These are phyloP conservation scores for Malus hybrid DNA, from an alignment of 331 rosid species.

Conservation along the genomic window DNA sequence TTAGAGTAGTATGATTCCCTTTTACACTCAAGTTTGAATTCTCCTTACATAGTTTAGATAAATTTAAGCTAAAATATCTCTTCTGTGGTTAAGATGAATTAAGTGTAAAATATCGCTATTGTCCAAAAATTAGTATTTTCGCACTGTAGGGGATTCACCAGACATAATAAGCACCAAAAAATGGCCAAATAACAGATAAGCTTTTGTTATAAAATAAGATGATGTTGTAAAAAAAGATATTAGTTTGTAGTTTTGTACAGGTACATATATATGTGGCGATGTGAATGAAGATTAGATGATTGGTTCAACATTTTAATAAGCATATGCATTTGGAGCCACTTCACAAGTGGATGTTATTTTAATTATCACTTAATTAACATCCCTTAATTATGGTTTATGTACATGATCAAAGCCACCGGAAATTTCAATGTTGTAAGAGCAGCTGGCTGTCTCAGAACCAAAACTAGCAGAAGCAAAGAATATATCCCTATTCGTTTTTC, in stretches of 20 bases:
- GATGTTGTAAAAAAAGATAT: neutral
- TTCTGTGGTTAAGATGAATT: too few species aligned
- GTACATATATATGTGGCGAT: slow-evolving; percentile 8
- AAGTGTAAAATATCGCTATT: too few species aligned
- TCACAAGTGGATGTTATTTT: neutral
- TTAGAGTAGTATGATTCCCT: too few species aligned
- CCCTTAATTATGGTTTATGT: neutral
- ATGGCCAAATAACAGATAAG: neutral
- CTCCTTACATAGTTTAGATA: too few species aligned
- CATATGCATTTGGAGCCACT: neutral
- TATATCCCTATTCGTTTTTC: slow-evolving; percentile 9
- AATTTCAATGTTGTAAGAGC: slow-evolving; percentile 1
- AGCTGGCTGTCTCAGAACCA: slow-evolving; percentile 5
- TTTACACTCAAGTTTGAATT: too few species aligned
- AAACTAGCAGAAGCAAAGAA: slow-evolving; percentile 1
- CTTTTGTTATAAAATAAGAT: too few species aligned
- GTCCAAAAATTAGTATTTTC: too few species aligned
- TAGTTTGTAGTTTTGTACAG: neutral
- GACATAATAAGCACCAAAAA: neutral
- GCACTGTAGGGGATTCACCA: neutral
- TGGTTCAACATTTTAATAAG: neutral
- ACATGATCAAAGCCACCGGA: slow-evolving; percentile 2
- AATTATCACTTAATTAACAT: neutral
- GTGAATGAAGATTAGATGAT: neutral
- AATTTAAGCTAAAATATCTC: too few species aligned